A percentile compares a stretch with the other conserved stretches of the same genome.
Conservation (phyloP, 2,329 filamentous ascomycete genomes). For the Coniochaeta sp. region DNA sequence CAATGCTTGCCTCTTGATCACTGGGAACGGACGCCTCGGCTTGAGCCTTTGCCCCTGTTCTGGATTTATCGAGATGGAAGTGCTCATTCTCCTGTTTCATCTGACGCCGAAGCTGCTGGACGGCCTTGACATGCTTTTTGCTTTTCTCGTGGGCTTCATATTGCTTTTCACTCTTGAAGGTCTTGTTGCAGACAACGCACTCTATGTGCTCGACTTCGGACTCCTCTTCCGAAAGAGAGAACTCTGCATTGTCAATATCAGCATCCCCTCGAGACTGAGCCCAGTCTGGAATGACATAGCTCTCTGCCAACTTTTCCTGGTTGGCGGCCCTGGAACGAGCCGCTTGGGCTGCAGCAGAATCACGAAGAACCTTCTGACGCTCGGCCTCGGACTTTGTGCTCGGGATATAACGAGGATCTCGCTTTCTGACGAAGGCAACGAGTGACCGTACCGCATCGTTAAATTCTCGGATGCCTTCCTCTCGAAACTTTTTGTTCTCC, state of each 20-base stretch:
- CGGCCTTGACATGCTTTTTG: constrained; percentile 88
- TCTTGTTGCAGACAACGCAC: constrained; percentile 71
- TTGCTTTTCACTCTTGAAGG: constrained; percentile 87
- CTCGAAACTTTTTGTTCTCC: constrained; percentile 78
- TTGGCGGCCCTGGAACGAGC: constrained; percentile 76
- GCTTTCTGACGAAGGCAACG: constrained; percentile 81
- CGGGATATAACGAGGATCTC: constrained; percentile 76
- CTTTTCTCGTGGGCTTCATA: constrained; percentile 89
- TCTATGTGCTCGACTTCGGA: constrained; percentile 55
- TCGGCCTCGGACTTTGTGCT: constrained; percentile 74
- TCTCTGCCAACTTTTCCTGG: constrained; percentile 57
- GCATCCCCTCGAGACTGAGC: constrained; percentile 51
- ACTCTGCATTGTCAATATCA: constrained; percentile 38
- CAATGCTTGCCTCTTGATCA: background rate
- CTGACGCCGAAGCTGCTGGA: constrained; percentile 70
- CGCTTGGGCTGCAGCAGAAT: constrained; percentile 76
- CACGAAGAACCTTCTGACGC: constrained; percentile 68
- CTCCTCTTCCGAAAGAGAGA: constrained; percentile 49
- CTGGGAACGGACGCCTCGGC: background rate
- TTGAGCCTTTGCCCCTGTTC: background rate
- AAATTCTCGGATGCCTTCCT: constrained; percentile 78
- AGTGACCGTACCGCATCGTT: constrained; percentile 86
- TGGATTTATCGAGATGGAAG: constrained; percentile 34
- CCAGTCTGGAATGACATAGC: constrained; percentile 67
- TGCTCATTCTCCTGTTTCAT: constrained; percentile 75